These are phyloP conservation scores for Xenosphaeropsis pyriputrescens DNA, from an alignment of 2,329 filamentous ascomycete genomes.

Conservation along the genomic window DNA sequence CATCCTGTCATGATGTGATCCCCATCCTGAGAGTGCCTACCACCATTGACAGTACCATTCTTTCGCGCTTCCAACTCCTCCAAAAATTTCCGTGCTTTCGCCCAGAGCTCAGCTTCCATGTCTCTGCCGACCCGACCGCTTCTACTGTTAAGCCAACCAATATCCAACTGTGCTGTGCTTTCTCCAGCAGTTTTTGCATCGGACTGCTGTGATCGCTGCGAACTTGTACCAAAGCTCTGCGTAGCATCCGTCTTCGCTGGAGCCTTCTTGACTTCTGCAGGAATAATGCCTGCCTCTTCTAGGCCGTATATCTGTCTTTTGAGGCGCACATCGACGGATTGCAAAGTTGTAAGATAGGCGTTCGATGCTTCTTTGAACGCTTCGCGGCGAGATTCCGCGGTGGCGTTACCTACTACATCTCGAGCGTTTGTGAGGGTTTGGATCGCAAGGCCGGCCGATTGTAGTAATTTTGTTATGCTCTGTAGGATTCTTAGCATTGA, in stretches of 20 bases:
- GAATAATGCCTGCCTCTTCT: conserved; percentile 67
- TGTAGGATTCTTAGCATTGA: conserved; percentile 3
- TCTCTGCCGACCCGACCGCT: conserved; percentile 69
- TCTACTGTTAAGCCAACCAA: conserved; percentile 80
- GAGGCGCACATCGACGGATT: conserved; percentile 59
- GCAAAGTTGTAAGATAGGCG: conserved; percentile 59
- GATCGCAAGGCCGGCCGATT: conserved; percentile 45
- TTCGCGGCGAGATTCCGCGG: conserved; percentile 15
- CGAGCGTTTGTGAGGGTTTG: conserved; percentile 42
- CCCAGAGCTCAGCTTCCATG: conserved; percentile 73
- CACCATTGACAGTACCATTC: neutral
- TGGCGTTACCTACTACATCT: neutral
- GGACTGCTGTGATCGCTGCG: conserved; percentile 14
- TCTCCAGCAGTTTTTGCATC: conserved; percentile 15
- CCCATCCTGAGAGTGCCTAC: conserved; percentile 2
- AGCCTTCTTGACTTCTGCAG: conserved; percentile 17
- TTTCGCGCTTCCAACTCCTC: conserved; percentile 18
- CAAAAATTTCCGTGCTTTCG: conserved; percentile 39
- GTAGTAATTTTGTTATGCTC: conserved; percentile 31
- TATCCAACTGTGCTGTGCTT: conserved; percentile 48
- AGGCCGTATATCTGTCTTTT: conserved; percentile 65
- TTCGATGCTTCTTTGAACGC: conserved; percentile 44
- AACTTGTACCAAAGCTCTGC: conserved; percentile 1
- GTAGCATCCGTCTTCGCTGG: conserved; percentile 10
- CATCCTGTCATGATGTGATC: conserved; percentile 2